Evolutionary conservation across 345 rosid genomes (phyloP).

Genomic region (Populus nigra): DNA sequence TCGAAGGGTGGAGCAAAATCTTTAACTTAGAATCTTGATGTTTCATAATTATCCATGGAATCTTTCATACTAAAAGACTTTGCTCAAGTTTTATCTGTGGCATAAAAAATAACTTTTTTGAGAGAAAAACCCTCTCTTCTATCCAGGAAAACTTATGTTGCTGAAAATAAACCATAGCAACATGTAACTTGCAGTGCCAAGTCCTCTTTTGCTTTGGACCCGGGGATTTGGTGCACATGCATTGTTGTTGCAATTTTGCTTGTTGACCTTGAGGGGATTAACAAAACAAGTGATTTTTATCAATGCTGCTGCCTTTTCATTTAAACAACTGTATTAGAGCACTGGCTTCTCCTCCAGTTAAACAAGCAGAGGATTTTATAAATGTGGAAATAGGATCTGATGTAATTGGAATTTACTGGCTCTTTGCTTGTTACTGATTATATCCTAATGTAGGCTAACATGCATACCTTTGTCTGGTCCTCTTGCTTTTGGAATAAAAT

Average conservation of each 20-base stretch:
- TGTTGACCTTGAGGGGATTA: background rate
- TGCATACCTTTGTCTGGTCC: background rate
- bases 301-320: background rate
- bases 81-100: background rate
- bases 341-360: background rate
- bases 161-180: background rate
- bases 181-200: background rate
- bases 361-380: background rate
- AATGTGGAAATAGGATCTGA: background rate
- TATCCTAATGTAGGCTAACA: background rate
- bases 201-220: background rate
- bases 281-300: background rate
- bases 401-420: background rate
- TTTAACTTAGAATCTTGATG: background rate
- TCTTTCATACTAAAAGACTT: background rate
- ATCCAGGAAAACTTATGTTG: background rate
- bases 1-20: background rate
- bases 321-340: background rate
- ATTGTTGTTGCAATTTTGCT: background rate
- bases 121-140: background rate
- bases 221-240: background rate
- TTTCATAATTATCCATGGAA: background rate
- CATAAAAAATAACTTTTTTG: background rate
- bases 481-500: background rate
- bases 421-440: background rate